A percentile compares a stretch with the other conserved stretches of the same genome.
Evolutionary conservation across 768 basidiomycete genomes (phyloP).

Genomic region (Pholiota conissans): DNA sequence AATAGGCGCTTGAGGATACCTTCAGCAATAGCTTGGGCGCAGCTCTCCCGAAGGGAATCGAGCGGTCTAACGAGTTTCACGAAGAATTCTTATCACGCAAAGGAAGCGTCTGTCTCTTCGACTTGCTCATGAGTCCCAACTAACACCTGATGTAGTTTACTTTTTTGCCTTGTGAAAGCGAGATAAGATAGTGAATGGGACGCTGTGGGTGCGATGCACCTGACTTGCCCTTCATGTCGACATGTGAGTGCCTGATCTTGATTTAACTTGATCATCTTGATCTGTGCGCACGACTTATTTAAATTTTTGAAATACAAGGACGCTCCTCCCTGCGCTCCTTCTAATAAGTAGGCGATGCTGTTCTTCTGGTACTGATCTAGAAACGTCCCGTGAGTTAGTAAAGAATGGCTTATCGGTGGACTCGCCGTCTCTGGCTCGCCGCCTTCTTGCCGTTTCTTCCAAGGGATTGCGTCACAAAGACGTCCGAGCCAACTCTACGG

Average conservation of each 20-base stretch:
- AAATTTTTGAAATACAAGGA: constrained; percentile 4
- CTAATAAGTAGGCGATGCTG: background rate
- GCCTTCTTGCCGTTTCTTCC: constrained; percentile 5
- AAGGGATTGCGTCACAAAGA: constrained; percentile 19
- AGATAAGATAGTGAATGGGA: constrained; percentile 2
- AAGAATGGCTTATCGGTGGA: constrained; percentile 12
- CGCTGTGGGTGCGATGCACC: background rate
- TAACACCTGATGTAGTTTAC: constrained; percentile 3
- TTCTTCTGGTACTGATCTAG: background rate
- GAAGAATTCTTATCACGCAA: background rate
- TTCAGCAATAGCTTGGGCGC: constrained; percentile 2
- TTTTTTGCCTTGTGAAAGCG: constrained; percentile 1
- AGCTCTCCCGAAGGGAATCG: background rate
- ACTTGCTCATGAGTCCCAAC: background rate
- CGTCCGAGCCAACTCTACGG: constrained; percentile 10
- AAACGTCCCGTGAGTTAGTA: constrained; percentile 6
- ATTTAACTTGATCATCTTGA: constrained; percentile 2
- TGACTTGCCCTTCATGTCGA: constrained; percentile 8
- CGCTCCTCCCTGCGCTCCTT: constrained; percentile 8
- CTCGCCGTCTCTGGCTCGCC: constrained; percentile 3
- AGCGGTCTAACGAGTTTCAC: background rate
- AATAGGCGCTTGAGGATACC: constrained; percentile 12
- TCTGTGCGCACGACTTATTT: constrained; percentile 6
- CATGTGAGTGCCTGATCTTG: constrained; percentile 20
- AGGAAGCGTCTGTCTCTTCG: background rate